Evolutionary conservation across 169 alveolate species (phyloP).

Genomic region (Plasmodium reichenowi): DNA sequence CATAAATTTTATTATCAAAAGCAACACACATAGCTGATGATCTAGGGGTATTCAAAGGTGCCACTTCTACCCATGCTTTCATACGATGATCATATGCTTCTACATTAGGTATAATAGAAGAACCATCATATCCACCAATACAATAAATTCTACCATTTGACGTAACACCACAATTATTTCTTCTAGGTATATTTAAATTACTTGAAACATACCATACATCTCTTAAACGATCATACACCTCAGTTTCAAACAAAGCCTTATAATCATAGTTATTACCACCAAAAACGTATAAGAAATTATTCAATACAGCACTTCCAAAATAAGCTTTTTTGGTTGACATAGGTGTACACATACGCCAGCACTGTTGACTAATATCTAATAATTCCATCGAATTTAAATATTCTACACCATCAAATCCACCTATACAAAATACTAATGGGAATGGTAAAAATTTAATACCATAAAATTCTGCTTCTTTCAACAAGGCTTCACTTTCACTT

Average conservation of each 20-base stretch:
- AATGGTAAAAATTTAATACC: conserved; percentile 89
- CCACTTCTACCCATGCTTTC: conserved; percentile 89
- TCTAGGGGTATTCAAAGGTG: conserved; percentile 90
- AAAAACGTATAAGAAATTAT: conserved; percentile 88
- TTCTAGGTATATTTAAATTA: conserved; percentile 86
- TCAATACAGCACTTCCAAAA: conserved; percentile 87
- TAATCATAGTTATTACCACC: conserved; percentile 94
- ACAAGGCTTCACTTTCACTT: conserved; percentile 86
- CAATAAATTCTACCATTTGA: conserved; percentile 80
- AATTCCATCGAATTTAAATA: conserved; percentile 87
- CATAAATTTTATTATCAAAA: conserved; percentile 84
- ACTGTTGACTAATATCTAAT: conserved; percentile 88
- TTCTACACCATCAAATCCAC: conserved; percentile 90
- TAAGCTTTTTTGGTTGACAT: conserved; percentile 90
- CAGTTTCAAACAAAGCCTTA: conserved; percentile 93
- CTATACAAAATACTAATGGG: conserved; percentile 87
- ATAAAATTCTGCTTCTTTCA: conserved; percentile 88
- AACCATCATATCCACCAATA: conserved; percentile 92
- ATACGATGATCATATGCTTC: conserved; percentile 90
- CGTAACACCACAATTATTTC: conserved; percentile 87
- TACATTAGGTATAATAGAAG: conserved; percentile 84
- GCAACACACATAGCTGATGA: conserved; percentile 90
- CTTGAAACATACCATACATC: conserved; percentile 89
- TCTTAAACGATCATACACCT: conserved; percentile 91
- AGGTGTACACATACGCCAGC: conserved; percentile 91